phyloP scores from a whole-genome alignment of 306 rosid genomes.

The Ochetophila trinervis region DNA sequence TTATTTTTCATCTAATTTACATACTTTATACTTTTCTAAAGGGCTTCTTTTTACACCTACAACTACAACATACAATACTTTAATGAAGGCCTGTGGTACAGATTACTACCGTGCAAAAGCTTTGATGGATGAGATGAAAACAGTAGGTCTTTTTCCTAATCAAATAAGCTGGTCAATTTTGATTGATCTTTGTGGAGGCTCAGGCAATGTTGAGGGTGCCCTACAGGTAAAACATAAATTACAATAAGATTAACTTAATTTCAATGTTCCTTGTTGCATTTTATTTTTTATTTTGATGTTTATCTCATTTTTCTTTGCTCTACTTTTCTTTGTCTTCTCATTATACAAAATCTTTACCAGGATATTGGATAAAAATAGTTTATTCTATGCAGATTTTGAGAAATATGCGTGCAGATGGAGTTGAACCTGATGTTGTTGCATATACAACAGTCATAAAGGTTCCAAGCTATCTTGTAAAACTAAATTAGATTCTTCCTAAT shows the following conservation, averaged over 20 bases:
- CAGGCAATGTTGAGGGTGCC: constrained; percentile 63
- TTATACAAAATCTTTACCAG: constrained; percentile 11
- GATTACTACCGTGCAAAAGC: constrained; percentile 80
- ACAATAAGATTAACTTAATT: constrained; percentile 11
- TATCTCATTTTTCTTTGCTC: background rate
- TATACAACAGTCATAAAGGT: constrained; percentile 93
- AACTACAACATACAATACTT: constrained; percentile 70
- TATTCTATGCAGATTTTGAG: constrained; percentile 66
- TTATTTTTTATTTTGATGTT: constrained; percentile 15
- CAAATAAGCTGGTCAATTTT: constrained; percentile 87
- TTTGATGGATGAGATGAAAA: constrained; percentile 75
- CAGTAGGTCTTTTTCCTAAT: constrained; percentile 70
- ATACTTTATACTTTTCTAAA: constrained; percentile 44
- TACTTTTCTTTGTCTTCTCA: background rate
- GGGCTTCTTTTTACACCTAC: constrained; percentile 74
- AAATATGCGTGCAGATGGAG: constrained; percentile 62
- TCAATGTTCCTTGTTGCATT: background rate
- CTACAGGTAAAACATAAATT: constrained; percentile 55
- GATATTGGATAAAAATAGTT: constrained; percentile 10
- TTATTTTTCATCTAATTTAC: constrained; percentile 39
- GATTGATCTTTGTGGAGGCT: constrained; percentile 69
- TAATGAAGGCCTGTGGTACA: constrained; percentile 95
- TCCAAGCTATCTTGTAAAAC: constrained; percentile 22
- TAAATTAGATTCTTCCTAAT: constrained; percentile 18
- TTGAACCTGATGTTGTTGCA: constrained; percentile 82